Evolutionary conservation across 352 stramenopile genomes (phyloP).

Genomic region (Halophytophthora batemanensis): DNA sequence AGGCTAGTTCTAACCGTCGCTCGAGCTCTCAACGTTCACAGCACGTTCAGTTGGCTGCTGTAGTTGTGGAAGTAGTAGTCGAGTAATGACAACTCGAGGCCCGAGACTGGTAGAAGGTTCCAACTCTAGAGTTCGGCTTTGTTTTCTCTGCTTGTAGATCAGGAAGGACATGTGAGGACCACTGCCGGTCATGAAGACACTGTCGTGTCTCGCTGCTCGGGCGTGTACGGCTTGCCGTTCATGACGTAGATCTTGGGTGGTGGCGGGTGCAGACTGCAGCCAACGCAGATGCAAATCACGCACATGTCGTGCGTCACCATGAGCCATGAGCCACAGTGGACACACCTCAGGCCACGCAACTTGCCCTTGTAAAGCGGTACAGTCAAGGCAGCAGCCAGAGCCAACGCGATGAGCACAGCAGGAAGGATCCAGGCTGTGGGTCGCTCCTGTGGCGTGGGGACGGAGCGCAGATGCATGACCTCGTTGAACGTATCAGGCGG

Average conservation of each 20-base stretch:
- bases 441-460: conserved; percentile 25
- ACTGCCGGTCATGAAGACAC: no score
- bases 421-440: conserved; percentile 36
- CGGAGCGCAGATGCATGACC: conserved; percentile 54
- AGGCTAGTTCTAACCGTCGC: conserved; percentile 24
- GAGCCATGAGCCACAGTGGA: conserved; percentile 72
- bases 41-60: no score
- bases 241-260: conserved; percentile 56
- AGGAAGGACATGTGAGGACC: no score
- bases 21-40: no score
- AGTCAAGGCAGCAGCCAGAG: conserved; percentile 19
- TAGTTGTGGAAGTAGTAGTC: no score
- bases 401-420: conserved; percentile 16
- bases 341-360: conserved; percentile 44
- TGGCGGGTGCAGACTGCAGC: conserved; percentile 44
- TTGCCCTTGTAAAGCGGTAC: conserved; percentile 56
- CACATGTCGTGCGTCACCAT: conserved; percentile 51
- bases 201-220: conserved; percentile 5
- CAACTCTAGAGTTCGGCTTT: no score
- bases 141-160: no score
- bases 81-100: no score
- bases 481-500: conserved; percentile 48
- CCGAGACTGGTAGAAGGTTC: no score
- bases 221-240: conserved; percentile 30
- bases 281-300: conserved; percentile 49